Conservation (phyloP, 208 protist species). For the Naegleria gruberi region DNA sequence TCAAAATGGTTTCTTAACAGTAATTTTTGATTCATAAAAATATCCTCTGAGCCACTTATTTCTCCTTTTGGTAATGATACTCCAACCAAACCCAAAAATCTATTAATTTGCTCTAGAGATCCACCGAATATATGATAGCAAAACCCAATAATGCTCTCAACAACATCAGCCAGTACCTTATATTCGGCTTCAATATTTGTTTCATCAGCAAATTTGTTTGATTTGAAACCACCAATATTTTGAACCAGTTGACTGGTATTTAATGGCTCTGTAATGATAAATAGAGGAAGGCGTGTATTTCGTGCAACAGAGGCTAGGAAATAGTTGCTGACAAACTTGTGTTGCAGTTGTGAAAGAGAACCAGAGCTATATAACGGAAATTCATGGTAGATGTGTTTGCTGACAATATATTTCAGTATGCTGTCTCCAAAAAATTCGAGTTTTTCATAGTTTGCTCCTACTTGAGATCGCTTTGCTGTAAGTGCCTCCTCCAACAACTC, state of each 20-base stretch:
- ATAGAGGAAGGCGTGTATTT: background rate
- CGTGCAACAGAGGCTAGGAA: background rate
- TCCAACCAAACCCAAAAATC: no score
- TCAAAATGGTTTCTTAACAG: no score
- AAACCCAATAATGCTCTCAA: background rate
- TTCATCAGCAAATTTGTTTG: background rate
- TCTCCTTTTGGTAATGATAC: background rate
- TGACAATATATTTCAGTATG: background rate
- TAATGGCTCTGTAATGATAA: background rate
- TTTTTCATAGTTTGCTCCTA: constrained; percentile 11
- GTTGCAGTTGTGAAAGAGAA: background rate
- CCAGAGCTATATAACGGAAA: background rate
- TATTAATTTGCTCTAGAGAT: no score
- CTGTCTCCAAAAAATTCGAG: constrained; percentile 11
- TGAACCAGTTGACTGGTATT: background rate
- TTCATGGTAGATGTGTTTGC: background rate
- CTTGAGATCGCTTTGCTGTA: background rate
- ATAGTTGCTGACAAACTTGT: background rate
- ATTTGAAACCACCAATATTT: background rate
- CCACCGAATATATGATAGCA: background rate
- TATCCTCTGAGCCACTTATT: no score
- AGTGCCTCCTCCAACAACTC: background rate
- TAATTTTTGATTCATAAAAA: no score
- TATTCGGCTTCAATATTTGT: background rate
- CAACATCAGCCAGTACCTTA: background rate